Evolutionary conservation across 495 filamentous ascomycete species (phyloP).

Genomic region (Sordaria brevicollis): DNA sequence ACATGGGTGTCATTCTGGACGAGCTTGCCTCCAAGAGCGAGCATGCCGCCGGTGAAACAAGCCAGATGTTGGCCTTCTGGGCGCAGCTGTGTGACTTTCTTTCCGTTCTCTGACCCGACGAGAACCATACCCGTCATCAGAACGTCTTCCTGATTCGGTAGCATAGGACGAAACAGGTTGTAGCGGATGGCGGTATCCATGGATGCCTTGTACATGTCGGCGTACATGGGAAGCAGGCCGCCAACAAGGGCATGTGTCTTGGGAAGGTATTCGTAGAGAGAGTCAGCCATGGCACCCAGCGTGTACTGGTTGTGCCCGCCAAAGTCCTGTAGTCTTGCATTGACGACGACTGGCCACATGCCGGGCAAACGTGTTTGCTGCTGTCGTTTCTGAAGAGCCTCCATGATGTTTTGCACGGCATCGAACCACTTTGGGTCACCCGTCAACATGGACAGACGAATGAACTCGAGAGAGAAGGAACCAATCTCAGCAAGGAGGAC

Average conservation of each 20-base stretch:
- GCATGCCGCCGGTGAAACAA: conserved; percentile 81
- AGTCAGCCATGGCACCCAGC: conserved; percentile 67
- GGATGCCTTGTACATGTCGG: conserved; percentile 60
- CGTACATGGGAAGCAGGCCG: conserved; percentile 61
- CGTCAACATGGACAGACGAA: conserved; percentile 72
- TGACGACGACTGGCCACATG: conserved; percentile 32
- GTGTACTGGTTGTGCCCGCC: conserved; percentile 42
- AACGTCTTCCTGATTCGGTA: conserved; percentile 37
- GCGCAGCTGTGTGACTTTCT: conserved; percentile 42
- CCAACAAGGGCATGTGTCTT: conserved; percentile 63
- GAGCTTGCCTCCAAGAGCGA: conserved; percentile 65
- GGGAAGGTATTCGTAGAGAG: conserved; percentile 75
- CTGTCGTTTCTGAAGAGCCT: conserved; percentile 61
- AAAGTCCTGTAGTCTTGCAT: conserved; percentile 21
- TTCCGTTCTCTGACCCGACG: conserved; percentile 53
- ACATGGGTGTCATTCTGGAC: conserved; percentile 57
- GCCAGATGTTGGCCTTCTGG: conserved; percentile 28
- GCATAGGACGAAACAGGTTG: conserved; percentile 55
- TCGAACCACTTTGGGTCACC: conserved; percentile 77
- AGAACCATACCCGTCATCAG: conserved; percentile 48
- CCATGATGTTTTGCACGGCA: conserved; percentile 69
- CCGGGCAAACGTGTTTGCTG: conserved; percentile 56
- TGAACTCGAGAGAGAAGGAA: conserved; percentile 75
- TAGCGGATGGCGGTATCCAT: conserved; percentile 54
- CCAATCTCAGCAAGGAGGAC: conserved; percentile 52